These are phyloP conservation scores for Puccinia hordei DNA, from an alignment of 1,284 basidiomycete species.

Conservation along the genomic window DNA sequence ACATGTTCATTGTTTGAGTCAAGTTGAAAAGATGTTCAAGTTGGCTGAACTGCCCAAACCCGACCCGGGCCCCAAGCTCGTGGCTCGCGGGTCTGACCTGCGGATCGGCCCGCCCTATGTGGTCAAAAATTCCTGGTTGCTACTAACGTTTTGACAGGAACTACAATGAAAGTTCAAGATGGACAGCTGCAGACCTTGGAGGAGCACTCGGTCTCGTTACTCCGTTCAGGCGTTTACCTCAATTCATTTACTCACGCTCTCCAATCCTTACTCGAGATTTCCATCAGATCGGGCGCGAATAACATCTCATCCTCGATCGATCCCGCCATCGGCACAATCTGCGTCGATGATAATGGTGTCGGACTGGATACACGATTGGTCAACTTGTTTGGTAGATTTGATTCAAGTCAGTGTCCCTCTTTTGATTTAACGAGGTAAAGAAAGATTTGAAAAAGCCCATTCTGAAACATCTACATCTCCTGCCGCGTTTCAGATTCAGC, in stretches of 20 bases:
- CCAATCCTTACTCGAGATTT: constrained; percentile 17
- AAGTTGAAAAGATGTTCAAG: too few relatives aligned
- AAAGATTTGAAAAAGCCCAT: not conserved
- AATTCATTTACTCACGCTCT: constrained; percentile 10
- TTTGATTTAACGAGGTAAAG: not conserved
- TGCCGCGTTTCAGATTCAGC: not conserved
- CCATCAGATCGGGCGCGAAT: constrained; percentile 9
- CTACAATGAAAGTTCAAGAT: not conserved
- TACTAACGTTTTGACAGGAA: too few relatives aligned
- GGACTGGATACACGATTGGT: not conserved
- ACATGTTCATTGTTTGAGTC: too few relatives aligned
- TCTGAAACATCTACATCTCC: not conserved
- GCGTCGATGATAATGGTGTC: constrained; percentile 33
- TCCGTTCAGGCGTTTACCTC: constrained; percentile 18
- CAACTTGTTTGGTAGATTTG: constrained; percentile 20
- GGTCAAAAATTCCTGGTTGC: too few relatives aligned
- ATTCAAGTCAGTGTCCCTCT: constrained; percentile 15
- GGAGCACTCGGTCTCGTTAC: not conserved
- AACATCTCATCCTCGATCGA: constrained; percentile 21
- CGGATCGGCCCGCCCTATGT: too few relatives aligned
- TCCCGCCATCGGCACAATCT: not conserved
- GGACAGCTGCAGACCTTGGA: constrained; percentile 6
- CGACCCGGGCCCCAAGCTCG: too few relatives aligned
- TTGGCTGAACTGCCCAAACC: too few relatives aligned
- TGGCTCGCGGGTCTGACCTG: too few relatives aligned